Base-by-base conservation (phyloP, 345 rosid genomes). In the Gossypium herbaceum region DNA sequence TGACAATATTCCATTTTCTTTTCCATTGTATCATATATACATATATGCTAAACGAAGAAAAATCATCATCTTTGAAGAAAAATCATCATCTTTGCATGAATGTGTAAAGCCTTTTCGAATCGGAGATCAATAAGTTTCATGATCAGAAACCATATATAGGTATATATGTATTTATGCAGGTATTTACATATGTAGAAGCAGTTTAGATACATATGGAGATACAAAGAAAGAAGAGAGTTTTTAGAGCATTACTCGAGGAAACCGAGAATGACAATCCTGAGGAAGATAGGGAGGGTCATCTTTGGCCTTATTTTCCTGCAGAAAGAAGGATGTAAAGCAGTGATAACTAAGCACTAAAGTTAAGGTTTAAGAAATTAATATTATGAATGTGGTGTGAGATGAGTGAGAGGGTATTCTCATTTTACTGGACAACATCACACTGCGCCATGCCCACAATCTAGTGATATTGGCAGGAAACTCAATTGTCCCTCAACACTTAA, bases 271-370 rank as follows among this genome's bases (percentile, higher is more conserved):
- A 87, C 73, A 77, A 94, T 92, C 75, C 92, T 84, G n/a, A 92
- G 76, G 76, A 94, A 89, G 78, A 91, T 69, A 7, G 92, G 87
- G 45, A 91, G 83, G 48, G 98, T 94, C 86, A 92, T 65, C 91
- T 88, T 92, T 16, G 98, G 98, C 84, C 98, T 88, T 76, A 79
- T 82, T 82, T 91, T 92, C 91, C 97, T 92, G 95, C 15, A 15
- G 66, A 50, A 15, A 16, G 12, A 50, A 15, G 19, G 50, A 70
- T n/a, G 52, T 39, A 59, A 24, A 48, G 52, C 52, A 48, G 52
- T 4, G 4, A 48, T 12, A 44, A 17, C 9, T 27, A 62, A 16
- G 39, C 22, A 20, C 22, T 20, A 20, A 20, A 20, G 12, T 56
- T 7, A 17, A 47, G 48, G 19, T 62, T 16, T 3, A 62, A 62